Conservation (phyloP, 495 filamentous ascomycete genomes). For the Xylaria intraflava region DNA sequence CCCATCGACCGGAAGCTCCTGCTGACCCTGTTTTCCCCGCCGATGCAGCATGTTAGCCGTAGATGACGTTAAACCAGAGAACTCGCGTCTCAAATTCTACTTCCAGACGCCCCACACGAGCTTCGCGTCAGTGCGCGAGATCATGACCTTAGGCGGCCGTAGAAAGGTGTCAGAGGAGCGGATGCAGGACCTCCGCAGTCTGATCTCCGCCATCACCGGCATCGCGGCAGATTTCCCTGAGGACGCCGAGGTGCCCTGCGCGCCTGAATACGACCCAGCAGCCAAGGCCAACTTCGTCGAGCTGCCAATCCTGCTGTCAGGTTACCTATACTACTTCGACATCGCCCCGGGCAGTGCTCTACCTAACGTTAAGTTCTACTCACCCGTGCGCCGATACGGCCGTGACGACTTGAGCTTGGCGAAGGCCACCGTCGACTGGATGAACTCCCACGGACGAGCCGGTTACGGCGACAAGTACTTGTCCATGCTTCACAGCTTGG, state of each 20-base stretch:
- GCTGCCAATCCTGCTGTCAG: neutral
- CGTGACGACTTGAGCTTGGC: constrained; percentile 16
- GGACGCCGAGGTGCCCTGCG: neutral
- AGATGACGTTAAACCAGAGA: neutral
- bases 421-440: constrained; percentile 12
- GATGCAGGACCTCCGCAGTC: neutral
- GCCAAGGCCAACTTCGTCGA: neutral
- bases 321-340: constrained; percentile 7
- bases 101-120: constrained; percentile 1
- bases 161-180: neutral
- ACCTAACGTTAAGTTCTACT: constrained; percentile 9
- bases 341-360: neutral
- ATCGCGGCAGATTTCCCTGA: neutral
- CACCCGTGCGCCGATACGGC: neutral
- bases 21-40: neutral
- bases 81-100: constrained; percentile 5
- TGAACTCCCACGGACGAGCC: constrained; percentile 17
- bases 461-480: constrained; percentile 12
- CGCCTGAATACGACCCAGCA: neutral
- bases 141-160: constrained; percentile 3
- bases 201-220: neutral
- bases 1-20: neutral
- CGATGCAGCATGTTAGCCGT: constrained; percentile 1
- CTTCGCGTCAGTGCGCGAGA: constrained; percentile 5
- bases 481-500: constrained; percentile 8